Percentiles rank a stretch among this genome's conserved stretches.
These are phyloP conservation scores for Camelina hispida DNA, from an alignment of 345 rosid genomes.

Conservation along the genomic window DNA sequence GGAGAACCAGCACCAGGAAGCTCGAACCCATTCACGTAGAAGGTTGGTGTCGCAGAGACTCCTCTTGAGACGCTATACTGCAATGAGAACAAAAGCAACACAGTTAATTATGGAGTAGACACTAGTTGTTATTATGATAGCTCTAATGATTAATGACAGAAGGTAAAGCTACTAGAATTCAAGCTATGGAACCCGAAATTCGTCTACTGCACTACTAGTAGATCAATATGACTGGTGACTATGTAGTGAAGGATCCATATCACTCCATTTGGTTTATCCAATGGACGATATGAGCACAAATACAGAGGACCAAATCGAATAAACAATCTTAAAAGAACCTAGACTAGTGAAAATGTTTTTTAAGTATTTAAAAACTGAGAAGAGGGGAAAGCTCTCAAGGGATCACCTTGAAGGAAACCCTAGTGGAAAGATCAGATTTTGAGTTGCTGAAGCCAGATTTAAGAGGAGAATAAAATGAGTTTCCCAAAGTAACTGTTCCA, in stretches of 20 bases:
- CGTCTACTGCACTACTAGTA: neutral
- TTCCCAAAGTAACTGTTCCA: conserved; percentile 58
- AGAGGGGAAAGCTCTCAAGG: conserved; percentile 4
- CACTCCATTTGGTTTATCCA: neutral
- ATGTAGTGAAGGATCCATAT: conserved; percentile 15
- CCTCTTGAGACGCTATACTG: conserved; percentile 82
- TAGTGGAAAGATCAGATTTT: conserved; percentile 66
- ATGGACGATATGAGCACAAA: neutral
- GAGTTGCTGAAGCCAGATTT: conserved; percentile 62
- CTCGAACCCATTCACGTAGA: conserved; percentile 75
- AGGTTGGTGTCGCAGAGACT: conserved; percentile 70
- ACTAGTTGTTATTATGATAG: neutral
- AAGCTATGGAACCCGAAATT: neutral
- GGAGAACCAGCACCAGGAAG: conserved; percentile 62
- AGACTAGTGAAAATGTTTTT: conserved; percentile 4
- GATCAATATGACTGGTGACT: neutral
- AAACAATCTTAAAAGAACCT: neutral
- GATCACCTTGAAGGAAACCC: conserved; percentile 83
- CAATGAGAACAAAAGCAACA: conserved; percentile 35
- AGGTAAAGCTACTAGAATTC: conserved; percentile 1
- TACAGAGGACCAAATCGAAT: neutral
- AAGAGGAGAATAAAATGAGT: conserved; percentile 53
- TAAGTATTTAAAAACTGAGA: neutral
- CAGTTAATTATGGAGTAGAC: neutral
- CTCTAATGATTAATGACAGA: conserved; percentile 1